Evolutionary conservation across 2,329 filamentous ascomycete species (phyloP), one percentile per base, ranked within the genome.

Genomic region (Diaporthe citrichinensis): DNA sequence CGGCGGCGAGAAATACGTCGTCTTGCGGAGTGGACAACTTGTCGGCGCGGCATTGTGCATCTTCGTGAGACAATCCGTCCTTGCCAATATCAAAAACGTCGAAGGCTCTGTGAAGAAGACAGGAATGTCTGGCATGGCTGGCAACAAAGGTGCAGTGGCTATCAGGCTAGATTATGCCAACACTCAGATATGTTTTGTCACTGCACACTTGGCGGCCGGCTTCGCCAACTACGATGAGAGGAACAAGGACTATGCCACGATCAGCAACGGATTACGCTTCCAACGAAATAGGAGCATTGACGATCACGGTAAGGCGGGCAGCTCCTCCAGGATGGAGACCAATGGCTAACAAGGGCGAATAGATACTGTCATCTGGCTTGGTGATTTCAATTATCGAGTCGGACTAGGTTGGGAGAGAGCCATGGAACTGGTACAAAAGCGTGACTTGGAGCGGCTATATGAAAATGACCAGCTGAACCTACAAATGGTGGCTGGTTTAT

Each of bases 321-420:
- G 28, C 15, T 3, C 12, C 36, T 25, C 14, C 25, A 36, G 9
- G 4, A 49, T 51, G 10, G 28, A 28, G 8, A n/a, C 28, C n/a
- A 15, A n/a, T 8, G 61, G 44, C 79, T 84, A 78, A 82, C 78
- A 25, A 76, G 51, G 77, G 25, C 46, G 55, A 49, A 36, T 59
- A 89, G 91, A 93, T 79, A 90, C 94, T 31, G 93, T 98, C 49
- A 93, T 98, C 72, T 99, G 97, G 96, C 90, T 98, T 57, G 97
- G 97, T 7, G 97, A 99, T 83, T 99, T 99, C 87, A 99, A 99
- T 82, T 99, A 99, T 84, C 93, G 97, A 25, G 98, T 99, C 80
- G 96, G 96, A 1, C 88, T 98, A 74, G 90, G 89, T 59, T 92
- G 95, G 78, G 95, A 98, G 53, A 92, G 90, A 76, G 94, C 95